Percentiles rank a stretch among this genome's conserved stretches.
Evolutionary conservation across 495 filamentous ascomycete genomes (phyloP).

Genomic region (Lentithecium fluviatile): DNA sequence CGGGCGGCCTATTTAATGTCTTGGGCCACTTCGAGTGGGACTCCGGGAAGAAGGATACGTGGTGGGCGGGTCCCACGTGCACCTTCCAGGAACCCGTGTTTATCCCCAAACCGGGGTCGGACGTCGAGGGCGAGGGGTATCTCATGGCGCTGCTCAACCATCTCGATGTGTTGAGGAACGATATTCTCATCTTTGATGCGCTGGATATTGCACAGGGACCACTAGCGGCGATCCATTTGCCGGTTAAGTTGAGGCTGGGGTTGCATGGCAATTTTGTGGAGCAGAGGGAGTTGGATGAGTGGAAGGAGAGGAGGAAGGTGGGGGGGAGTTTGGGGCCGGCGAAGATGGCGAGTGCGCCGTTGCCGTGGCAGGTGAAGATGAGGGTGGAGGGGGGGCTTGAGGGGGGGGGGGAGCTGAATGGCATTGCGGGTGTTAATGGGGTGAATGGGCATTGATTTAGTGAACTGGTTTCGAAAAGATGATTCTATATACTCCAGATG

Average conservation of each 20-base stretch:
- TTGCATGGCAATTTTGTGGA: constrained; percentile 39
- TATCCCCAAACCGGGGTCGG: constrained; percentile 48
- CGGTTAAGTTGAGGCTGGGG: constrained; percentile 39
- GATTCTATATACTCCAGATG: no score
- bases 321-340: constrained; percentile 25
- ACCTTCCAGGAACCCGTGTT: constrained; percentile 59
- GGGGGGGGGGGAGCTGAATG: not conserved
- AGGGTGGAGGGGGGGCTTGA: constrained; percentile 5
- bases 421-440: constrained; percentile 13
- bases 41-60: constrained; percentile 27
- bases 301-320: constrained; percentile 29
- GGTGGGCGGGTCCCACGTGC: constrained; percentile 30
- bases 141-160: constrained; percentile 56
- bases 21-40: constrained; percentile 35
- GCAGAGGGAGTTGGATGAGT: constrained; percentile 33
- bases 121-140: constrained; percentile 56
- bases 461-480: no score
- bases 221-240: constrained; percentile 34
- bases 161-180: constrained; percentile 37
- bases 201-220: constrained; percentile 29
- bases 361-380: constrained; percentile 35
- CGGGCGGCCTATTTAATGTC: constrained; percentile 37
- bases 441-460: constrained; percentile 13
- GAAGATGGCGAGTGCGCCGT: constrained; percentile 17
- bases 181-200: constrained; percentile 37